Conservation (phyloP, 2,329 filamentous ascomycete genomes). For the Aspergillus eucalypticola region DNA sequence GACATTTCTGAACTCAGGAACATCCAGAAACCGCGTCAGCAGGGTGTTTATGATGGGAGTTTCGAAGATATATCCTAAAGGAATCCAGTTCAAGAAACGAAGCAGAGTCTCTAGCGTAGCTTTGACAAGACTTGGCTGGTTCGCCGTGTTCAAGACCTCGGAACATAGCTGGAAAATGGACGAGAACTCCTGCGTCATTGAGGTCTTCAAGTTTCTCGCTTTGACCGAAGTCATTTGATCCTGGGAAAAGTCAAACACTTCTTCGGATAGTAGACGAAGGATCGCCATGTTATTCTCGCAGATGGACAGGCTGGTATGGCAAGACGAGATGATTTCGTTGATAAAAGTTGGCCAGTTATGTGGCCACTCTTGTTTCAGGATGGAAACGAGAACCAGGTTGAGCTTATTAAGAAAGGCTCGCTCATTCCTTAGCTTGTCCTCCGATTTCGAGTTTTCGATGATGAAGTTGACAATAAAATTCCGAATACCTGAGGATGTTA, state of each 20-base stretch:
- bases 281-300: conserved; percentile 99
- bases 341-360: conserved; percentile 99
- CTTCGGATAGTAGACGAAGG: conserved; percentile 88
- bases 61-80: conserved; percentile 97
- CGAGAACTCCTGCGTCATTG: conserved; percentile 98
- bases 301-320: conserved; percentile 90
- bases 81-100: conserved; percentile 98
- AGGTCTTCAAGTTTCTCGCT: conserved; percentile 93
- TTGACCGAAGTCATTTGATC: conserved; percentile 99
- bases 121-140: conserved; percentile 84
- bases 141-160: conserved; percentile 88
- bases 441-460: conserved; percentile 85
- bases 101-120: conserved; percentile 95
- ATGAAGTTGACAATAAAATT: conserved; percentile 99
- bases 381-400: conserved; percentile 94
- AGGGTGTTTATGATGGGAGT: conserved; percentile 94
- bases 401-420: conserved; percentile 95
- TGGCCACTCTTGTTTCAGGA: conserved; percentile 99
- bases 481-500: conserved; percentile 70
- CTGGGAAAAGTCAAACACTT: conserved; percentile 98
- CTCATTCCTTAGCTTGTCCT: conserved; percentile 81
- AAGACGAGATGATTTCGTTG: conserved; percentile 97
- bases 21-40: conserved; percentile 86
- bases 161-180: conserved; percentile 97
- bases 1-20: conserved; percentile 93